Percentiles rank a stretch among this genome's conserved stretches.
Evolutionary conservation across 179 eudicot species (phyloP).

Genomic region (Drosera spatulata): DNA sequence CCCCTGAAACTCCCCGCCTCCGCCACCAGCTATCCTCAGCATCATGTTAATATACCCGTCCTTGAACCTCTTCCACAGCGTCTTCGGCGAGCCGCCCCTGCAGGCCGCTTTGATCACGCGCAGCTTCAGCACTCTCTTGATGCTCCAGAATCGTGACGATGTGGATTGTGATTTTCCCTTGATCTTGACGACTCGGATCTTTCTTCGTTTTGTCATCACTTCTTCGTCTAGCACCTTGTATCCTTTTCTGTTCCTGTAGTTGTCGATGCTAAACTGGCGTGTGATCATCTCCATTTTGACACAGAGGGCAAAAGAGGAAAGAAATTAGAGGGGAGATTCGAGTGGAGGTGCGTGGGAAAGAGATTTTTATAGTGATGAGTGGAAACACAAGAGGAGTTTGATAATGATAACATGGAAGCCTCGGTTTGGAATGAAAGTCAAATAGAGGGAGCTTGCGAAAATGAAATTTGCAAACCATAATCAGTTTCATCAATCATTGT

Average conservation of each 20-base stretch:
- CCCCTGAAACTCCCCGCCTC: conserved; percentile 14
- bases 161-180: conserved; percentile 5
- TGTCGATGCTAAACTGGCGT: conserved; percentile 19
- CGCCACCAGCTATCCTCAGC: conserved; percentile 36
- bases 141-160: conserved; percentile 26
- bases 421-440: too few relatives aligned
- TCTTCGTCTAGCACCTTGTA: conserved; percentile 23
- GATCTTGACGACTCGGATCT: conserved; percentile 18
- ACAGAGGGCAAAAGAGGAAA: background rate
- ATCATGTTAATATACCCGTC: conserved; percentile 53
- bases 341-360: background rate
- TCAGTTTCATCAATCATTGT: too few relatives aligned
- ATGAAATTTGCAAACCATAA: too few relatives aligned
- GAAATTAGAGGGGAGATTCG: background rate
- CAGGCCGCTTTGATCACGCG: conserved; percentile 10
- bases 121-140: conserved; percentile 22
- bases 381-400: too few relatives aligned
- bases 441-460: too few relatives aligned
- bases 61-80: conserved; percentile 39
- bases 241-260: conserved; percentile 28
- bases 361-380: too few relatives aligned
- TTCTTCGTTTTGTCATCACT: conserved; percentile 14
- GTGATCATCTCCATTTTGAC: conserved; percentile 19
- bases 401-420: too few relatives aligned
- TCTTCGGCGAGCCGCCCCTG: conserved; percentile 15